These are phyloP conservation scores for Candida endomychidarum DNA, from an alignment of 805 yeast species.

Conservation along the genomic window DNA sequence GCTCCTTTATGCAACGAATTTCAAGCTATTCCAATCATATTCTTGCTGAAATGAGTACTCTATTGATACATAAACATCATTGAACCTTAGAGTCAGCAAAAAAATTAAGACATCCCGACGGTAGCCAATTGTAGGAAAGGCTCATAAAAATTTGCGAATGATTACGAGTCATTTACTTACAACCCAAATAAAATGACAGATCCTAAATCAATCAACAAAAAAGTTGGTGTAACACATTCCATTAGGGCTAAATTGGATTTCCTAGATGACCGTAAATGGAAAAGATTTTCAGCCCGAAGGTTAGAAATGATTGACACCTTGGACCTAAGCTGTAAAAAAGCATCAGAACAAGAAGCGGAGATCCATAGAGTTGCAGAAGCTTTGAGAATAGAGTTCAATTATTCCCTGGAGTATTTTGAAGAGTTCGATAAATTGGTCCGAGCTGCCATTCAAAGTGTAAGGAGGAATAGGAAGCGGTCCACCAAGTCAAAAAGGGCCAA, in stretches of 20 bases:
- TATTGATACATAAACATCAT: no score
- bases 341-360: constrained; percentile 87
- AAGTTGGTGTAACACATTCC: constrained; percentile 53
- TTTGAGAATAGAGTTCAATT: constrained; percentile 75
- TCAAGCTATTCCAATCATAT: no score
- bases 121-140: not conserved
- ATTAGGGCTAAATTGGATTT: constrained; percentile 68
- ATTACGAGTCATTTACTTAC: constrained; percentile 3
- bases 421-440: constrained; percentile 90
- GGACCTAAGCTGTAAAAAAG: constrained; percentile 65
- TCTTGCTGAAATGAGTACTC: not conserved
- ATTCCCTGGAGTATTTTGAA: constrained; percentile 50
- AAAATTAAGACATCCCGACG: no score
- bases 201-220: not conserved
- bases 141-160: constrained; percentile 4
- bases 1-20: no score
- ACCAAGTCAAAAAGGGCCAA: constrained; percentile 25
- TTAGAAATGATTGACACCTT: constrained; percentile 83
- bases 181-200: not conserved
- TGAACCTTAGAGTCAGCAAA: no score
- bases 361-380: constrained; percentile 77
- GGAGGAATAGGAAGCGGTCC: constrained; percentile 81
- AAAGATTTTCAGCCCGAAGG: constrained; percentile 84
- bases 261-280: constrained; percentile 83
- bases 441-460: constrained; percentile 90